These are phyloP conservation scores for Stachybotrys elegans DNA, from an alignment of 2,329 filamentous ascomycete genomes.

Conservation along the genomic window DNA sequence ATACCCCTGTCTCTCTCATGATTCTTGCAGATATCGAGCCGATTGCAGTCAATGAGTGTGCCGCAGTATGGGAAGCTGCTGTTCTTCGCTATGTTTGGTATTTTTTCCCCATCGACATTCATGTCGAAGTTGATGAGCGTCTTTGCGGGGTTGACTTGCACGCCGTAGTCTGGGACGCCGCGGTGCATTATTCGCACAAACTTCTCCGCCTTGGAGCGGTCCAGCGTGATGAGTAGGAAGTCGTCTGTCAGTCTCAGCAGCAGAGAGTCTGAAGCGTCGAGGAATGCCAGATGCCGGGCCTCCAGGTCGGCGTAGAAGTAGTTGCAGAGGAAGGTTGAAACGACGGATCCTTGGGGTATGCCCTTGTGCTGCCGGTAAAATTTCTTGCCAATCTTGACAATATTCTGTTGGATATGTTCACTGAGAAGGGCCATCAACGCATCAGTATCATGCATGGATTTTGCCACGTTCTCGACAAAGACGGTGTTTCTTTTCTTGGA, in stretches of 20 bases:
- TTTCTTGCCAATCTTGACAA: slow-evolving; percentile 83
- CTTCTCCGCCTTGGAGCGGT: slow-evolving; percentile 56
- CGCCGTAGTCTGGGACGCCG: slow-evolving; percentile 75
- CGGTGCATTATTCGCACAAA: slow-evolving; percentile 79
- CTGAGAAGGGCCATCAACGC: slow-evolving; percentile 65
- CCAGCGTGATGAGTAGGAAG: slow-evolving; percentile 80
- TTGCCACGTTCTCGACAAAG: slow-evolving; percentile 66
- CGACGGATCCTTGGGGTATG: slow-evolving; percentile 87
- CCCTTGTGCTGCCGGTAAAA: slow-evolving; percentile 83
- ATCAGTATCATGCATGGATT: slow-evolving; percentile 50
- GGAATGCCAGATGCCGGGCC: slow-evolving; percentile 60
- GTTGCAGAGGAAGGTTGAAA: slow-evolving; percentile 86
- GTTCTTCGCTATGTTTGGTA: slow-evolving; percentile 39
- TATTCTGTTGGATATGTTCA: slow-evolving; percentile 78
- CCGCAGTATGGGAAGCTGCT: slow-evolving; percentile 85
- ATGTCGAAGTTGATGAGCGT: slow-evolving; percentile 80
- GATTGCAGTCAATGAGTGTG: slow-evolving; percentile 66
- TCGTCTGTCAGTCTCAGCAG: slow-evolving; percentile 86
- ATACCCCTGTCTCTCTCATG: slow-evolving; percentile 44
- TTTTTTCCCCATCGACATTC: slow-evolving; percentile 43
- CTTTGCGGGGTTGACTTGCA: slow-evolving; percentile 71
- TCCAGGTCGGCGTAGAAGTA: slow-evolving; percentile 95
- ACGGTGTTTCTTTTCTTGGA: slow-evolving; percentile 59
- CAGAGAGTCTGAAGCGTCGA: slow-evolving; percentile 52
- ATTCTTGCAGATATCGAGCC: slow-evolving; percentile 71